Evolutionary conservation across 768 basidiomycete species (phyloP).

Genomic region (Neoboletus brunneissimus): DNA sequence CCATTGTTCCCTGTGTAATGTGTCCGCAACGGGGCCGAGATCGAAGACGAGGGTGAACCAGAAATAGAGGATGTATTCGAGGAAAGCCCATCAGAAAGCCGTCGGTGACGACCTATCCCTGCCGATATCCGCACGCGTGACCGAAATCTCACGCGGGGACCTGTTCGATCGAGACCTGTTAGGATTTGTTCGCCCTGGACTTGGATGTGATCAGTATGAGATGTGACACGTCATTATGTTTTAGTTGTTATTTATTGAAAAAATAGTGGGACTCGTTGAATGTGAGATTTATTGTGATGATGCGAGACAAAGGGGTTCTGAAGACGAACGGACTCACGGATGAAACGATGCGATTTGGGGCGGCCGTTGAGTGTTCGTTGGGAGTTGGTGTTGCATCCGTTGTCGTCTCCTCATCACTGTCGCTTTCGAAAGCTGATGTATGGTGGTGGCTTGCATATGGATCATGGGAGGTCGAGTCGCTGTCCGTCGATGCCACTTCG

Average conservation of each 20-base stretch:
- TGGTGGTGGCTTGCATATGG: not conserved
- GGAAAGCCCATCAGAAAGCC: conserved; percentile 22
- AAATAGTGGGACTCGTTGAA: not conserved
- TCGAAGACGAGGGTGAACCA: conserved; percentile 72
- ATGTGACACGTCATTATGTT: not conserved
- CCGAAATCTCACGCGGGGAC: conserved; percentile 57
- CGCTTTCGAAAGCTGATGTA: conserved; percentile 11
- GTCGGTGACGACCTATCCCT: conserved; percentile 53
- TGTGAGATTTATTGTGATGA: not conserved
- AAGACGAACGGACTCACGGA: conserved; percentile 15
- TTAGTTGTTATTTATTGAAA: not conserved
- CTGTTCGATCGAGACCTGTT: conserved; percentile 9
- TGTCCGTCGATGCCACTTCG: not conserved
- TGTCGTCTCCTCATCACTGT: conserved; percentile 9
- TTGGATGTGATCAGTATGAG: conserved; percentile 3
- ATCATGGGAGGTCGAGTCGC: not conserved
- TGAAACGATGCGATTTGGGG: not conserved
- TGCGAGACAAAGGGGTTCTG: not conserved
- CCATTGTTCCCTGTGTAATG: conserved; percentile 48
- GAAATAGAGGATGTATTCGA: conserved; percentile 44
- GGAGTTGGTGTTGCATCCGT: not conserved
- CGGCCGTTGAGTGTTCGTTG: not conserved
- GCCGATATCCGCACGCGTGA: conserved; percentile 78
- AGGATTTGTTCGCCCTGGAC: conserved; percentile 13
- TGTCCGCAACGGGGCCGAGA: conserved; percentile 74